Base-by-base conservation (phyloP, 164 flowering plant species). In the Aristolochia fimbriata region DNA sequence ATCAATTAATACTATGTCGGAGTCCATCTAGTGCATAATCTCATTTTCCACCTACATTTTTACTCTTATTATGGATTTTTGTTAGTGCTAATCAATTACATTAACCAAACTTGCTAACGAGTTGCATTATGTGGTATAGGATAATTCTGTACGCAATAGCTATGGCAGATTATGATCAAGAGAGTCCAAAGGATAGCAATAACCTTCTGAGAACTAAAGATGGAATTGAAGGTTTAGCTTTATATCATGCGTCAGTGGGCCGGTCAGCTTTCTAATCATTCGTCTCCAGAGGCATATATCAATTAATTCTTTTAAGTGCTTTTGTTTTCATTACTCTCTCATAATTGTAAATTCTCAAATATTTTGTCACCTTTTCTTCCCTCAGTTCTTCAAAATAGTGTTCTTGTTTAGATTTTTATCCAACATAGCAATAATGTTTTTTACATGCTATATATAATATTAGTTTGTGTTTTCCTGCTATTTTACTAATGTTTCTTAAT, bases 161-260 rank as follows among this genome's bases (percentile, higher is more conserved):
- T 19, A 73, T 89, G 89, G 84, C 78, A 19, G 85, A 93, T 73
- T 77, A 81, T 74, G 97, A 87, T 71, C 98, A 93, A 65, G 88
- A 82, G 5, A 62, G 60, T 24, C 49, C 62, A 15, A 77, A 65
- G 57, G 56, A 20, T 16, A 48, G 56, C 61, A 71, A 76, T 67
- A 62, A 69, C 60, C 65, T 72, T 49, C 70, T 89, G 63, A 79
- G 72, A 73, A 93, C 98, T 49, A 83, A 71, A 76, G 88, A 80
- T 72, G 98, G 94, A 23, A 79, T 93, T 11, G 73, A 77, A 65
- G 82, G 78, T 58, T 72, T 89, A 60, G 82, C 88, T 55, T 79
- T 87, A 15, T 90, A 86, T 67, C 76, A 76, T 64, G 72, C 85
- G 20, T 93, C 98, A 0, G 71, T 83, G 68, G 94, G 94, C 73